These are phyloP conservation scores for Rhodotorula sphaerocarpa DNA, from an alignment of 768 basidiomycete species.

Conservation along the genomic window DNA sequence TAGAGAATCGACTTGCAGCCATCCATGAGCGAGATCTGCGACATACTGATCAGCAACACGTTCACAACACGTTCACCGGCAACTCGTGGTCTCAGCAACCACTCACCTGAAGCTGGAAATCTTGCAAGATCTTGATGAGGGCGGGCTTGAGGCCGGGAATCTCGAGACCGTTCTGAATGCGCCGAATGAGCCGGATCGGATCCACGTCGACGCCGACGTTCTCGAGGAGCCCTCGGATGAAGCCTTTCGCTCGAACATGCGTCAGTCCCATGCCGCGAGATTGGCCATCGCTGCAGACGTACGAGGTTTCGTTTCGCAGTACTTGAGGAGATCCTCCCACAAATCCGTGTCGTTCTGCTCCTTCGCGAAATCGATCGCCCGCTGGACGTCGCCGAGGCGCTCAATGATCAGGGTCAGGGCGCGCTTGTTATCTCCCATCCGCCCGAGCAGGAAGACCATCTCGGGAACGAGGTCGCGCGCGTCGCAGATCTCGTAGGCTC, in stretches of 20 bases:
- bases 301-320: conserved; percentile 90
- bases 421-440: conserved; percentile 96
- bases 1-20: conserved; percentile 82
- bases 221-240: conserved; percentile 89
- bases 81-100: too few species aligned
- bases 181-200: conserved; percentile 82
- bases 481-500: conserved; percentile 76
- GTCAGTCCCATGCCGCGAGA: background rate
- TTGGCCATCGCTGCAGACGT: too few species aligned
- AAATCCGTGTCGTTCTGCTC: conserved; percentile 94
- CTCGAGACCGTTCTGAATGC: conserved; percentile 91
- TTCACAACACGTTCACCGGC: too few species aligned
- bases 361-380: conserved; percentile 95
- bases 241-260: conserved; percentile 54
- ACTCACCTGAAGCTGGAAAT: conserved; percentile 69
- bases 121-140: conserved; percentile 90
- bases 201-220: conserved; percentile 90
- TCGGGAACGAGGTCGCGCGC: conserved; percentile 80
- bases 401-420: conserved; percentile 92
- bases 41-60: fast-evolving
- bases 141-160: conserved; percentile 91
- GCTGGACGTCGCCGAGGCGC: conserved; percentile 79
- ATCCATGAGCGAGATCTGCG: conserved; percentile 73
- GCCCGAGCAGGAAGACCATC: conserved; percentile 93
- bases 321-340: conserved; percentile 90